These are phyloP conservation scores for Ramularia endophylla DNA, from an alignment of 2,329 filamentous ascomycete species.

Conservation along the genomic window DNA sequence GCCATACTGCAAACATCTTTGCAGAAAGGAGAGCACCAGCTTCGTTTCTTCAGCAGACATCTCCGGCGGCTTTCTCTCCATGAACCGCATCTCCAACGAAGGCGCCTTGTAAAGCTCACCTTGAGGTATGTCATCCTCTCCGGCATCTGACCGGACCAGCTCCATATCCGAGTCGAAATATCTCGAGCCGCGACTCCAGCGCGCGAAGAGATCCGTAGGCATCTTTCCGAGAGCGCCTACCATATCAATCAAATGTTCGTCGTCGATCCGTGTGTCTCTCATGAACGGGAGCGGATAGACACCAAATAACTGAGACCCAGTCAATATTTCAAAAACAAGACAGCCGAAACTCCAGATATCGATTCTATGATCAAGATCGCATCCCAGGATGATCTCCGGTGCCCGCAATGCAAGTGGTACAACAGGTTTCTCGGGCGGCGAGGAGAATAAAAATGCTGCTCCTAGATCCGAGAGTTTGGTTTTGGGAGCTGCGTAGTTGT, in stretches of 20 bases:
- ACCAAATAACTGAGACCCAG: background rate
- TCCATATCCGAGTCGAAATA: constrained; percentile 2
- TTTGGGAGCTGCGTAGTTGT: background rate
- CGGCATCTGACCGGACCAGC: background rate
- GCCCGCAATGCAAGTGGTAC: constrained; percentile 5
- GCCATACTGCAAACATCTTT: constrained; percentile 2
- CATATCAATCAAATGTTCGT: background rate
- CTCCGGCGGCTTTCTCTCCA: background rate
- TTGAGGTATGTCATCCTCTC: background rate
- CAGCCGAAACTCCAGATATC: constrained; percentile 9
- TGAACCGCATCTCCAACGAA: constrained; percentile 3
- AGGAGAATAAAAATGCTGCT: constrained; percentile 4
- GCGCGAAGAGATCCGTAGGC: background rate
- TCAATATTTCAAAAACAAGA: constrained; percentile 1
- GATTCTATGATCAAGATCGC: constrained; percentile 1
- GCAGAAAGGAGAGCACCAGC: constrained; percentile 4
- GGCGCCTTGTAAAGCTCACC: background rate
- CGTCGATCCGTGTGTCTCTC: background rate
- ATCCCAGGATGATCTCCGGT: constrained; percentile 5
- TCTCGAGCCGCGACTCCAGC: constrained; percentile 2
- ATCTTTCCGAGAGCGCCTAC: background rate
- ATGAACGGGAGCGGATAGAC: background rate
- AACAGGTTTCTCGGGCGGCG: constrained; percentile 1
- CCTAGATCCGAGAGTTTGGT: constrained; percentile 7
- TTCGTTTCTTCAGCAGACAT: background rate